Conservation (phyloP, 225 moss, liverwort and hornwort species). For the Sphagnum tenellum region DNA sequence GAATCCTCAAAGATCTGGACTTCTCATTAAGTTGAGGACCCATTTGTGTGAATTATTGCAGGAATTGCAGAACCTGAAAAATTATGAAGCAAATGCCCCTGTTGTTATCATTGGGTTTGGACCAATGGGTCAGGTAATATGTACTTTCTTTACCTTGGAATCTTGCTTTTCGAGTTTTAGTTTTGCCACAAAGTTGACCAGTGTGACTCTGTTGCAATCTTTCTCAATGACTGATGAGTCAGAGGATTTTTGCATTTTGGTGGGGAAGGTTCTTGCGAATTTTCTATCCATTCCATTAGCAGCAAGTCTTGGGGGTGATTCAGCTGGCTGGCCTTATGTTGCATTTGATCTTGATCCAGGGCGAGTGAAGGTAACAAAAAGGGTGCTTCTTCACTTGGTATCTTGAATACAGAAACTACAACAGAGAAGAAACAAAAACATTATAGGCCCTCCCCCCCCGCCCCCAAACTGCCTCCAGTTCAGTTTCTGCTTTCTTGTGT, state of each 20-base stretch:
- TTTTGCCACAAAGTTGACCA: too few relatives aligned
- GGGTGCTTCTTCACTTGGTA: neutral
- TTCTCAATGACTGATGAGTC: neutral
- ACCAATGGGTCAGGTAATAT: conserved; percentile 91
- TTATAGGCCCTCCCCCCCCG: too few relatives aligned
- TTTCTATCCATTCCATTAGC: conserved; percentile 95
- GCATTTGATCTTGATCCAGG: conserved; percentile 93
- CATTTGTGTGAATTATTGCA: conserved; percentile 10
- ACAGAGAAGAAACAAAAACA: too few relatives aligned
- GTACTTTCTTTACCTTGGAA: neutral
- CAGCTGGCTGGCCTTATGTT: conserved; percentile 95
- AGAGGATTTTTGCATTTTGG: neutral
- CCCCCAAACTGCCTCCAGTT: too few relatives aligned
- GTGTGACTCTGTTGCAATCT: neutral
- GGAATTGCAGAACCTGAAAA: conserved; percentile 41
- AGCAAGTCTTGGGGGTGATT: conserved; percentile 88
- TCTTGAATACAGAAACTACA: too few relatives aligned
- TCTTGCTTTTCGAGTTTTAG: neutral
- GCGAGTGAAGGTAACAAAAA: conserved; percentile 68
- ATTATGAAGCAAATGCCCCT: conserved; percentile 54
- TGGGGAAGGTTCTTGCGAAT: conserved; percentile 78
- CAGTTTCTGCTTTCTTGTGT: too few relatives aligned
- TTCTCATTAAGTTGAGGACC: too few relatives aligned
- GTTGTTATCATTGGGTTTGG: conserved; percentile 97
- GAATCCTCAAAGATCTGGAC: too few relatives aligned